Percentiles rank a stretch among this genome's conserved stretches.
Evolutionary conservation across 306 rosid genomes (phyloP).

Genomic region (Casuarina equisetifolia): DNA sequence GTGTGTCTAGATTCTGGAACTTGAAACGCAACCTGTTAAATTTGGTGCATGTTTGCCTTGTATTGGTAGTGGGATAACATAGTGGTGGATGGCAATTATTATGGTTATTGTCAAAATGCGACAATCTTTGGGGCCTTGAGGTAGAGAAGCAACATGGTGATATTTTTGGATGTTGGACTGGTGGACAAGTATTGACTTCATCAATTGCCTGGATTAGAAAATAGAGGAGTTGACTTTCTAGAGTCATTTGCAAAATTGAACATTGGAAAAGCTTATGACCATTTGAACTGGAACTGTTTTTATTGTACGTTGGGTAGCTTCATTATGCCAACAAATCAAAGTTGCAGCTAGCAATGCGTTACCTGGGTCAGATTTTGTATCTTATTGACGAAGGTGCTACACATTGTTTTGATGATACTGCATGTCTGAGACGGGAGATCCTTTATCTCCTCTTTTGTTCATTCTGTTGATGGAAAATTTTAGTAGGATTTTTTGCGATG

Average conservation of each 20-base stretch:
- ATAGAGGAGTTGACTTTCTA: neutral
- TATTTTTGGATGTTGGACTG: neutral
- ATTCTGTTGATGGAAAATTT: too few species aligned
- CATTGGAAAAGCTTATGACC: neutral
- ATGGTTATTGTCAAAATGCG: neutral
- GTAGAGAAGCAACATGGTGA: neutral
- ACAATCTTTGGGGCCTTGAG: neutral
- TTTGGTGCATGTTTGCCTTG: neutral
- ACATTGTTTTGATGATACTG: too few species aligned
- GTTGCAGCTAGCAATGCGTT: too few species aligned
- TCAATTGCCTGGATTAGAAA: neutral
- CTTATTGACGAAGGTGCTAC: neutral
- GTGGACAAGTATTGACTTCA: neutral
- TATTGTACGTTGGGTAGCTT: neutral
- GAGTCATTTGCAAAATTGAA: neutral
- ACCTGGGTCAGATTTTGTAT: too few species aligned
- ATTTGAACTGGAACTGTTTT: neutral
- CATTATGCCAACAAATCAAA: too few species aligned
- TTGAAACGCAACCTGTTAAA: neutral
- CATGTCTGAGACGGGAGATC: too few species aligned
- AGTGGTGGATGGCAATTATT: slow-evolving; percentile 1
- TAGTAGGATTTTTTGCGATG: too few species aligned
- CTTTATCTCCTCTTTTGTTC: too few species aligned
- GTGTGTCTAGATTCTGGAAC: neutral
- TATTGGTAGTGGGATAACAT: neutral